Base-by-base conservation (phyloP, 1,284 basidiomycete species). In the Marasmius sp. region DNA sequence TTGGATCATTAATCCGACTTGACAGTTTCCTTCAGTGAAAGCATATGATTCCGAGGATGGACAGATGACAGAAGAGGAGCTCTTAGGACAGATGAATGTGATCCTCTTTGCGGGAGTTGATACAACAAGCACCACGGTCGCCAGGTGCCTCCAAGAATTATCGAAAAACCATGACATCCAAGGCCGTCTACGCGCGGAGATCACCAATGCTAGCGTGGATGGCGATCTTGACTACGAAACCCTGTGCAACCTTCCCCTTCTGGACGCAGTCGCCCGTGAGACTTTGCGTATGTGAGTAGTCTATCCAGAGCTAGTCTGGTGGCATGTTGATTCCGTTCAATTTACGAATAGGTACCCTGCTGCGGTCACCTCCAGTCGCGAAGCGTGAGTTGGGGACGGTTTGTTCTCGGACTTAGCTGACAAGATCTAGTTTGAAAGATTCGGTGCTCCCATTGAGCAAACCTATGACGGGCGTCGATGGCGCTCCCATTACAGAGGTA, bases 41-140 rank as follows among this genome's bases (percentile, higher is more conserved):
- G 54, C 54, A 14, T 20, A 16, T 37, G 36, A 56, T 8, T 56
- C 54, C n/a, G 54, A 41, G 41, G 38, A 56, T 56, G 38, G 11
- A 1, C 36, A 20, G 27, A 9, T 56, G 36, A n/a, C 54, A 39
- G 54, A 56, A 37, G 36, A 39, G n/a, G 54, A 56, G 54, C 54
- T 56, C 18, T 22, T 56, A 37, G 54, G 54, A 11, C 54, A 56
- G 38, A 56, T 56, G 54, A 56, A 37, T 22, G 57, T 58, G 8
- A 36, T 58, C 33, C 57, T 59, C 6, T 59, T 59, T 22, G 58
- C 58, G 7, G 50, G 50, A 7, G n/a, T n/a, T 33, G 50, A 51
- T n/a, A 51, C 50, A 27, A 51, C 50, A 14, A 27, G 18, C 20
- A 51, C 50, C 9, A n/a, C 50, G 20, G n/a, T 27, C 1, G 50